phyloP scores from a whole-genome alignment of 2,329 filamentous ascomycete genomes.

The Fusarium luffae region DNA sequence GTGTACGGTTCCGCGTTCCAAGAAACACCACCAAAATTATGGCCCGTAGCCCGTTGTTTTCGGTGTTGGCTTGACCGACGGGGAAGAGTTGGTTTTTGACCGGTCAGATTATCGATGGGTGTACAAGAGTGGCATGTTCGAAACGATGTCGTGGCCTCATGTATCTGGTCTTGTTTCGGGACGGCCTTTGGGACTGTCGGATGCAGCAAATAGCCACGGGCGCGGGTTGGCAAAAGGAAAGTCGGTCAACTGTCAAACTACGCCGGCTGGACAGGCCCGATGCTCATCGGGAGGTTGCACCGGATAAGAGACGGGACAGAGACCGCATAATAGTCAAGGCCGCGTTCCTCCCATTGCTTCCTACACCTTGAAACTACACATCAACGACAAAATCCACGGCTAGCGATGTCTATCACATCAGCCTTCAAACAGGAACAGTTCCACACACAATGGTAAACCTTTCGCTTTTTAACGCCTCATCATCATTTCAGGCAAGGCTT shows the following conservation, averaged over 20 bases:
- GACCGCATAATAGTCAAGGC: constrained; percentile 2
- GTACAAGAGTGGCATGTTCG: constrained; percentile 30
- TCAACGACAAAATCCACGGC: background rate
- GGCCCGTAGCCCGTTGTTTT: constrained; percentile 3
- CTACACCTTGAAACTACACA: background rate
- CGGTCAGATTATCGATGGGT: constrained; percentile 31
- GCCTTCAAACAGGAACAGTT: background rate
- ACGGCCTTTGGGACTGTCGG: constrained; percentile 4
- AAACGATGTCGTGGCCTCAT: constrained; percentile 18
- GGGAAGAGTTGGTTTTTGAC: constrained; percentile 27
- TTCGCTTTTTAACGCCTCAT: background rate
- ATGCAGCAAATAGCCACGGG: constrained; percentile 18
- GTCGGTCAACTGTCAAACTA: constrained; percentile 24
- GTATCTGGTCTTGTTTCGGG: constrained; percentile 27
- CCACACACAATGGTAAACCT: background rate
- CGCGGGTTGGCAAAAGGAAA: constrained; percentile 15
- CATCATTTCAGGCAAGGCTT: constrained; percentile 20
- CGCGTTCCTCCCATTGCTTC: background rate
- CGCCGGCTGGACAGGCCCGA: constrained; percentile 19
- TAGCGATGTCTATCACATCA: background rate
- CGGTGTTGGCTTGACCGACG: constrained; percentile 8
- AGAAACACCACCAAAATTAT: constrained; percentile 9
- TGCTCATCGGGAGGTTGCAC: constrained; percentile 32
- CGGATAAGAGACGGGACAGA: constrained; percentile 9
- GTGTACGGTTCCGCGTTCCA: constrained; percentile 16